Evolutionary conservation across 352 stramenopile genomes (phyloP), one percentile per base, ranked within the genome.

Genomic region (Globisporangium canariense): DNA sequence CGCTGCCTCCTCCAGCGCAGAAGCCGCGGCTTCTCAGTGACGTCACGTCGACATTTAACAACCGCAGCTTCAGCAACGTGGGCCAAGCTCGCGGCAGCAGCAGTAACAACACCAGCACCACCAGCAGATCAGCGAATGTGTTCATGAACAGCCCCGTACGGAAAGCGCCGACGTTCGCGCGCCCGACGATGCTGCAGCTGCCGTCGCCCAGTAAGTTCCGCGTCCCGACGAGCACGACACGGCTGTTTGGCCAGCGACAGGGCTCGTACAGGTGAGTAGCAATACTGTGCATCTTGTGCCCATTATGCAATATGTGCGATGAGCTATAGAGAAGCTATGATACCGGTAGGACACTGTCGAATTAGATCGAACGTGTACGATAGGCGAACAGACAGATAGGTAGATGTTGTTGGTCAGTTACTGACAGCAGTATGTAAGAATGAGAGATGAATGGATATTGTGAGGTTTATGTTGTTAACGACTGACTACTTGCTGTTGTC

Each of bases 191-290:
- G 53, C 22, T 67, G 45, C 66, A 70, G 36, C 69, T 65, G 30
- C 62, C 68, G 40, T 86, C 78, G 38, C 75, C 78, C n/a, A 83
- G 78, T 69, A 86, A 84, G 54, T 78, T 84, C 60, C 71, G 74
- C 43, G 78, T 81, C 46, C 64, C 73, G 56, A 73, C 75, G 20
- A 75, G 54, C 9, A 66, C 75, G n/a, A 71, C 74, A 22, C 63
- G 64, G 4, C 50, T 84, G n/a, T 84, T 86, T 47, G 71, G 71
- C 3, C 77, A 79, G 67, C 77, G 75, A 22, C 75, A 80, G n/a
- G 59, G 75, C 2, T 68, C 74, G 38, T 71, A 71, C 49, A 65
- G 78, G 25, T 67, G 32, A 45, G 28, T 22, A 7, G 14, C 13
- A 30, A 51, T 32, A 81, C 4, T 14, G 10, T 60, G 20, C 22